A percentile compares a stretch with the other conserved stretches of the same genome.
These are phyloP conservation scores for Spiraea crenata DNA, from an alignment of 331 rosid genomes.

Conservation along the genomic window DNA sequence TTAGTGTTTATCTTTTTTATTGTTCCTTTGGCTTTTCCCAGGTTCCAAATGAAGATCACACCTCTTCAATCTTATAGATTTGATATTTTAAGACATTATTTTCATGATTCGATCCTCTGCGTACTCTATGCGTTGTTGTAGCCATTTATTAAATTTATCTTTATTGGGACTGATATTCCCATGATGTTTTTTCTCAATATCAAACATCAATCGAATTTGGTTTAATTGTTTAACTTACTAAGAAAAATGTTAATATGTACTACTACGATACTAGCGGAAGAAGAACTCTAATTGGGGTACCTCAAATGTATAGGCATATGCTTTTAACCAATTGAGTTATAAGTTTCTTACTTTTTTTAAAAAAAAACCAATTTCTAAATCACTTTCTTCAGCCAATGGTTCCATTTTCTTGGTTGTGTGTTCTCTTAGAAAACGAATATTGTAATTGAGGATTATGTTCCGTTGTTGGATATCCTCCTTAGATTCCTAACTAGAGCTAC, in stretches of 20 bases:
- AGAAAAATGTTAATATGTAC: too few relatives aligned
- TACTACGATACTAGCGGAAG: too few relatives aligned
- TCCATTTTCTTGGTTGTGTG: too few relatives aligned
- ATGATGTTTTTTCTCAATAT: neutral
- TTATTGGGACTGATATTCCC: neutral
- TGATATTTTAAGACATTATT: neutral
- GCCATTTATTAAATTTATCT: neutral
- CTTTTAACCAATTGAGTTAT: too few relatives aligned
- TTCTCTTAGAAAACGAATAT: too few relatives aligned
- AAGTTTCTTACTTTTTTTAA: too few relatives aligned
- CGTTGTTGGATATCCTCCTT: neutral
- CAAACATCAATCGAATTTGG: too few relatives aligned
- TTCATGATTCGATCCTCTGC: constrained; percentile 10
- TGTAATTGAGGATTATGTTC: neutral
- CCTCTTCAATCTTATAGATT: neutral
- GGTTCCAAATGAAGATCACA: constrained; percentile 10
- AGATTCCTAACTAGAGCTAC: neutral
- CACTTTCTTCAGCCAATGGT: too few relatives aligned
- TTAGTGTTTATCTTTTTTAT: neutral
- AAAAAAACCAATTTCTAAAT: too few relatives aligned
- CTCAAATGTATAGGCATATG: too few relatives aligned
- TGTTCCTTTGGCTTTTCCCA: constrained; percentile 13
- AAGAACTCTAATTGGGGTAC: too few relatives aligned
- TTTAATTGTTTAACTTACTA: too few relatives aligned
- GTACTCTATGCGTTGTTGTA: neutral